A percentile compares a stretch with the other conserved stretches of the same genome.
phyloP scores from a whole-genome alignment of 768 basidiomycete genomes.

The Pleurotus citrinopileatus region DNA sequence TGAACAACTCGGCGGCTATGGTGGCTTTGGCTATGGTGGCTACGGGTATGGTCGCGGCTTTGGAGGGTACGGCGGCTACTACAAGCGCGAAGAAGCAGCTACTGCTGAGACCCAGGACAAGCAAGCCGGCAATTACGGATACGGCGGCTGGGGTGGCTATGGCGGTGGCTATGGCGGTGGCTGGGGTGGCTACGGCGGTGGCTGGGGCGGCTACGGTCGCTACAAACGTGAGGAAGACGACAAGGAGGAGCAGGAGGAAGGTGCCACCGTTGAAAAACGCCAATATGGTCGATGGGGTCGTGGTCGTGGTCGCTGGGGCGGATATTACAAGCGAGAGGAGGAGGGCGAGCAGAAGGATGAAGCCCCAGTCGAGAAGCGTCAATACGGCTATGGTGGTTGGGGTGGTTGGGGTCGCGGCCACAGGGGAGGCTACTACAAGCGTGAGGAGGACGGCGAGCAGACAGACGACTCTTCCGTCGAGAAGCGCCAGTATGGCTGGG shows the following conservation, averaged over 20 bases:
- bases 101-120: constrained; percentile 3
- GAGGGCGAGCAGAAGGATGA: background rate
- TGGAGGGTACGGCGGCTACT: constrained; percentile 2
- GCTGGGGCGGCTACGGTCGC: background rate
- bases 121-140: background rate
- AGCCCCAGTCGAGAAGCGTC: background rate
- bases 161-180: background rate
- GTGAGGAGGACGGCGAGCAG: background rate
- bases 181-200: background rate
- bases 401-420: background rate
- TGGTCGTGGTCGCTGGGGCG: background rate
- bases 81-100: constrained; percentile 8
- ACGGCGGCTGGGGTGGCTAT: background rate
- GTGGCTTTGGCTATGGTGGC: constrained; percentile 1
- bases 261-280: background rate
- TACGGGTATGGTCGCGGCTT: background rate
- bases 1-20: background rate
- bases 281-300: background rate
- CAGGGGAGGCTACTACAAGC: background rate
- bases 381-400: background rate
- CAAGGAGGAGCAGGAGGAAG: background rate
- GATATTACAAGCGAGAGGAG: background rate
- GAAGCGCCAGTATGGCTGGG: background rate
- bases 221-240: too few relatives aligned
- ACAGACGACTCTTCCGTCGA: background rate